Conservation (phyloP, 805 yeast species). For the Candida dajiaensis region DNA sequence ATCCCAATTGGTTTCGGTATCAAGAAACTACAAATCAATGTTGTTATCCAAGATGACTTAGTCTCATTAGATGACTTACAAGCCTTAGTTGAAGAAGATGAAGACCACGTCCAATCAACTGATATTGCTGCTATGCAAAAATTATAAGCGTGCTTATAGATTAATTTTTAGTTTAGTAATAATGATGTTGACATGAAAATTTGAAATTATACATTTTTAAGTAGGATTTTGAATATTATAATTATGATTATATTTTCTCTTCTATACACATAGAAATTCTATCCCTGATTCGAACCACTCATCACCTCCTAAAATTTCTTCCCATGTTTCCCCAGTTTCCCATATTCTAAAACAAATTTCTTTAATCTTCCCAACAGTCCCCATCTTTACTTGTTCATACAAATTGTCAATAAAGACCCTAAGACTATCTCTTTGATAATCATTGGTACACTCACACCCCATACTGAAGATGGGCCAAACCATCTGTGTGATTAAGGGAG, state of each 20-base stretch:
- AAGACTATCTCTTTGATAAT: conserved; percentile 27
- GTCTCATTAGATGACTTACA: conserved; percentile 91
- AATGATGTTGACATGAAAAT: background rate
- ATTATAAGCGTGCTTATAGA: conserved; percentile 43
- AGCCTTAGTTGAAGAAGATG: conserved; percentile 73
- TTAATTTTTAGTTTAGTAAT: background rate
- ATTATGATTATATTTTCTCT: background rate
- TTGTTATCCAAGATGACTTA: conserved; percentile 95
- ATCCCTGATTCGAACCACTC: conserved; percentile 47
- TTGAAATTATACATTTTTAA: background rate
- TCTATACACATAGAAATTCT: conserved; percentile 35
- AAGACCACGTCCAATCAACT: conserved; percentile 99
- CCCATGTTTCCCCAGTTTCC: conserved; percentile 37
- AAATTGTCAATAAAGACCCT: conserved; percentile 34
- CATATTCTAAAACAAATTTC: conserved; percentile 40
- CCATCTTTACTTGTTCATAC: conserved; percentile 47
- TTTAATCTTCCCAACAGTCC: conserved; percentile 40
- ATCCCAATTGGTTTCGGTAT: conserved; percentile 99
- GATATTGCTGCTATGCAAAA: conserved; percentile 98
- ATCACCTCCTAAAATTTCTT: conserved; percentile 34
- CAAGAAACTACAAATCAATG: conserved; percentile 97
- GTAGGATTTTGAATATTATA: background rate
- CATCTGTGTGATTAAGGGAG: conserved; percentile 53
- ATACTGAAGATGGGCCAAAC: conserved; percentile 56
- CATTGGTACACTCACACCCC: conserved; percentile 37